Evolutionary conservation across 371 early-diverging fungal species (phyloP).

Genomic region (Encephalitozoon intestinalis): DNA sequence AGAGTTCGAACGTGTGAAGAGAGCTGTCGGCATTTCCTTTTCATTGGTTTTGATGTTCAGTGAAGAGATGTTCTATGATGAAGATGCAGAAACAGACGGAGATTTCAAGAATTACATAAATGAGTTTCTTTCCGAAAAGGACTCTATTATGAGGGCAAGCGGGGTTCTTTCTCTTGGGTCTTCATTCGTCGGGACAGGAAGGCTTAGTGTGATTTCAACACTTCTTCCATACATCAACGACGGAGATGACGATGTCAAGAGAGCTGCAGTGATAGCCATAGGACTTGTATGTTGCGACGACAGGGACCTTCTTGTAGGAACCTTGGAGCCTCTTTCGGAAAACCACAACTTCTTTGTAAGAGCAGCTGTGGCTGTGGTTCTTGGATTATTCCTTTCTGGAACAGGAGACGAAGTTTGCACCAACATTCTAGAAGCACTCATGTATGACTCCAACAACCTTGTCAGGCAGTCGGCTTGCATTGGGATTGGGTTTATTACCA

Average conservation of each 20-base stretch:
- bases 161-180: conserved; percentile 86
- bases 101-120: conserved; percentile 7
- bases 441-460: conserved; percentile 86
- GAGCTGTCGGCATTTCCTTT: conserved; percentile 75
- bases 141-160: conserved; percentile 80
- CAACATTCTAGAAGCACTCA: conserved; percentile 87
- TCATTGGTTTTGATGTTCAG: conserved; percentile 4
- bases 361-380: conserved; percentile 82
- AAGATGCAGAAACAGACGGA: background rate
- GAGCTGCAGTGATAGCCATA: conserved; percentile 86
- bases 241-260: conserved; percentile 91
- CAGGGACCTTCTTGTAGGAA: conserved; percentile 79
- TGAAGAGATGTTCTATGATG: conserved; percentile 1
- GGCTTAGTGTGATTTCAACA: conserved; percentile 71
- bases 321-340: conserved; percentile 86
- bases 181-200: conserved; percentile 90
- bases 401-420: conserved; percentile 70
- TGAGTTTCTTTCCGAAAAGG: conserved; percentile 69
- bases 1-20: conserved; percentile 79
- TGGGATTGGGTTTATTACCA: conserved; percentile 85
- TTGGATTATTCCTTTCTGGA: conserved; percentile 92
- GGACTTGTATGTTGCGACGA: conserved; percentile 82
- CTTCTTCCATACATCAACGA: conserved; percentile 91
- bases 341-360: conserved; percentile 94
- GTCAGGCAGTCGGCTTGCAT: conserved; percentile 95